Evolutionary conservation across 768 basidiomycete species (phyloP), one percentile per base, ranked within the genome.

Genomic region (Lactifluus pinguis): DNA sequence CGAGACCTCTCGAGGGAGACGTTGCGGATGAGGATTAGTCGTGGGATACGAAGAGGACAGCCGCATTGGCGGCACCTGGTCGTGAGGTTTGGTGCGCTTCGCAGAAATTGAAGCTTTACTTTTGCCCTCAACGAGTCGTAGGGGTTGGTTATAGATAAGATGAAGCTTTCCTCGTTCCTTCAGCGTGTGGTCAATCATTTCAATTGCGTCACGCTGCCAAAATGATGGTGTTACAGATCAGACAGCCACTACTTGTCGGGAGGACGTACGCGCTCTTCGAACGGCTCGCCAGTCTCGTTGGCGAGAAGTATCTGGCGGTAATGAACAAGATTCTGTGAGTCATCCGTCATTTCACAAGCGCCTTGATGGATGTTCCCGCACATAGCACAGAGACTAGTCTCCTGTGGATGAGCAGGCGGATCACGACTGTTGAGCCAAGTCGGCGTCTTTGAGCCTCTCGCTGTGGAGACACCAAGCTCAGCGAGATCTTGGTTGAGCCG

Each of bases 141-240:
- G 75, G 45, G 87, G 86, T 68, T 90, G 87, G 1, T 82, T 83
- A 41, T 72, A 74, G 57, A 89, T 78, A 21, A 89, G 71, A 52
- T 77, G 68, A 1, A 80, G 69, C 45, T 84, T 76, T 3, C 86
- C 85, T 15, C 86, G 80, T 54, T 72, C 64, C 60, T 76, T 68
- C 14, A 92, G 74, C 3, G 82, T 77, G 60, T 83, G 76, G 59
- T 92, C 90, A 62, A 92, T 90, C 6, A 82, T 82, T 30, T 73
- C 71, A 53, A 92, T 80, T 13, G 90, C 89, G 48, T 78, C 81
- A 65, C 72, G 75, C 88, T 89, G 68, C 15, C 52, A 61, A 42
- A 52, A 58, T 2, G 49, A 50, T 42, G 53, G 54, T 65, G 54
- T 55, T 59, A 53, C 48, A 49, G 17, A 15, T n/a, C 30, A 66